Conservation (phyloP, 2,329 filamentous ascomycete genomes). For the Decorospora gaudefroyi region DNA sequence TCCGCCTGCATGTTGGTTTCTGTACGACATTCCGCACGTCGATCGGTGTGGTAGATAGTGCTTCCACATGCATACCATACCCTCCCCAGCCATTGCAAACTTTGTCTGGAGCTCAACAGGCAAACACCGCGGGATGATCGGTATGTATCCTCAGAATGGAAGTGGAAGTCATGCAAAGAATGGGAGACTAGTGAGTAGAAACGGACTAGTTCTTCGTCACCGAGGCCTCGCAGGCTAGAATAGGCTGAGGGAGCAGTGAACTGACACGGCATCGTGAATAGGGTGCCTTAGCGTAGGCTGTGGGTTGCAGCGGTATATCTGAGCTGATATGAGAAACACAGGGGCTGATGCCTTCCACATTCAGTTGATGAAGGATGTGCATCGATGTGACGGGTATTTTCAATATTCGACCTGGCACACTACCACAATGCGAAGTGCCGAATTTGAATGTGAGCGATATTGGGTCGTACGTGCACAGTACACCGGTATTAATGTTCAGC, state of each 20-base stretch:
- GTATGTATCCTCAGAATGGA: too few relatives aligned
- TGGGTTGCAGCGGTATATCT: slow-evolving; percentile 1
- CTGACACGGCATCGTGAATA: not conserved
- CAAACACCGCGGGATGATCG: slow-evolving; percentile 4
- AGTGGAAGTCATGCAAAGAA: too few relatives aligned
- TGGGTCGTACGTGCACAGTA: too few relatives aligned
- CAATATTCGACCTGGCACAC: too few relatives aligned
- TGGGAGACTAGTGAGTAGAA: too few relatives aligned
- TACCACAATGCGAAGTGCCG: too few relatives aligned
- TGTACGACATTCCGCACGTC: slow-evolving; percentile 9
- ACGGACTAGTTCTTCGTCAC: not conserved
- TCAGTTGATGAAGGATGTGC: too few relatives aligned
- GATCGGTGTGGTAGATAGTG: slow-evolving; percentile 8
- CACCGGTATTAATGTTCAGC: too few relatives aligned
- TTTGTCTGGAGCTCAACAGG: slow-evolving; percentile 5
- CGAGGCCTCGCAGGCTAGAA: not conserved
- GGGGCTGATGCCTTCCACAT: slow-evolving; percentile 1
- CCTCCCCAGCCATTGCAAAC: not conserved
- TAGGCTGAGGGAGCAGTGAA: not conserved
- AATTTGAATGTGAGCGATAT: too few relatives aligned
- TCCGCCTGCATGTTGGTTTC: slow-evolving; percentile 1
- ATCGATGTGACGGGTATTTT: too few relatives aligned
- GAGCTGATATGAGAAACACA: not conserved
- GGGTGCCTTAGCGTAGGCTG: slow-evolving; percentile 1
- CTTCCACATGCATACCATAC: slow-evolving; percentile 6